Base-by-base conservation (phyloP, 441 rosid genomes). In the Flueggea neowawraea region DNA sequence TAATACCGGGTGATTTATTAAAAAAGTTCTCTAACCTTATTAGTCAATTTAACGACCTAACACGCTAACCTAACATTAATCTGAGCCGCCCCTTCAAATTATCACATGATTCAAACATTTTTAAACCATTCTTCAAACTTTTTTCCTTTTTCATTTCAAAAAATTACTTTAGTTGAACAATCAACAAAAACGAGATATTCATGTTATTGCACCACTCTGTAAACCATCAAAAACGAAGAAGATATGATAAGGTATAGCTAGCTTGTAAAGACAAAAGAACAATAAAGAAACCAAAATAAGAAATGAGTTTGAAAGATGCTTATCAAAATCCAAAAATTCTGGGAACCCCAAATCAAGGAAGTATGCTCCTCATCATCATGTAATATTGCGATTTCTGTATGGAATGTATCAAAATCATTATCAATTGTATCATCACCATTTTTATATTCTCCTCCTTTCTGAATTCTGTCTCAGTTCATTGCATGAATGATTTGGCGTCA, bases 401-500 rank as follows among this genome's bases (percentile, higher is more conserved):
- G 41, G 41, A 36, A 36, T 36, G 41, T 36, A 36, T 36, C 41
- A 36, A 36, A 10, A 51, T 61, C 51, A 52, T 32, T 33, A 51
- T 14, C n/a, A 54, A 50, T 36, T 31, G 6, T 5, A 28, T 63
- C 43, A 4, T 36, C 41, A 36, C 4, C 41, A 48, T 15, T 33
- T 0, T 44, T 56, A 31, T 14, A 48, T 5, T 48, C 12, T 65
- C 12, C 7, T 1, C 0, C 4, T 47, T 31, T 36, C 4, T 36
- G 7, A 36, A 36, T 36, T 5, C 61, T 16, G 75, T 63, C 75
- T 16, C 11, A 13, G 61, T 72, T 72, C 71, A 66, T 31, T 72
- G 75, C 44, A 72, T 63, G 75, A 9, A 15, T 1, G 2, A 17
- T 31, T 44, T 36, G 11, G 36, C 17, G 65, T 55, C 66, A 56